Base-by-base conservation (phyloP, 495 filamentous ascomycete genomes). In the Aspergillus baeticus region DNA sequence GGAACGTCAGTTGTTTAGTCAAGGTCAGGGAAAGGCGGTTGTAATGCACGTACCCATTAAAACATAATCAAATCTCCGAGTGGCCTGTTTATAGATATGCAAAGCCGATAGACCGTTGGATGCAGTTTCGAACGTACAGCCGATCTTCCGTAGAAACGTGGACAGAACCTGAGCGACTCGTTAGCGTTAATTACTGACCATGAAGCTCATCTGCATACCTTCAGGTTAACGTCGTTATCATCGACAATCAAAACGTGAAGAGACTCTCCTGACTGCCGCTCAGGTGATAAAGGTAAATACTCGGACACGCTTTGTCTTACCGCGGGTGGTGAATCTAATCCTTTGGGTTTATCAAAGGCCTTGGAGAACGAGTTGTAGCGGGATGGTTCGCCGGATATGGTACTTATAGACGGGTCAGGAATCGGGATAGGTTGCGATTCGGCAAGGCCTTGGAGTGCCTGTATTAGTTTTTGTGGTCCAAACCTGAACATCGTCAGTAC, bases 31-130 rank as follows among this genome's bases (percentile, higher is more conserved):
- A 23, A 20, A 23, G 26, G 4, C 4, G 26, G 22, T 21, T 34
- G 31, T 18, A 51, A 34, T 10, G 36, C 22, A 42, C 67, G 15
- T 57, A 77, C 75, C 83, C 84, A 87, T 86, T 17, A 86, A 69
- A 1, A 87, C 74, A 33, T 81, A 73, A 53, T 83, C 74, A 54
- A 80, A 81, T 22, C 26, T 59, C 2, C 45, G 53, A 10, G 43
- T 39, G 4, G 63, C 64, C 0, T 63, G 44, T 52, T 73, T 71
- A 55, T 79, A 85, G 21, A 75, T 73, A 14, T 86, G 71, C 6
- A 88, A 54, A 7, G 85, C 85, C 21, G 81, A 72, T 1, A 81
- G 72, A 4, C 86, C 86, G 51, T 88, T 83, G 20, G 68, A 65
- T 0, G 86, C 85, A 6, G 77, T 81, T 6, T 74, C 70, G 49